Percentiles rank a stretch among this genome's conserved stretches.
Evolutionary conservation across 306 rosid species (phyloP).

Genomic region (Alnus rubra): DNA sequence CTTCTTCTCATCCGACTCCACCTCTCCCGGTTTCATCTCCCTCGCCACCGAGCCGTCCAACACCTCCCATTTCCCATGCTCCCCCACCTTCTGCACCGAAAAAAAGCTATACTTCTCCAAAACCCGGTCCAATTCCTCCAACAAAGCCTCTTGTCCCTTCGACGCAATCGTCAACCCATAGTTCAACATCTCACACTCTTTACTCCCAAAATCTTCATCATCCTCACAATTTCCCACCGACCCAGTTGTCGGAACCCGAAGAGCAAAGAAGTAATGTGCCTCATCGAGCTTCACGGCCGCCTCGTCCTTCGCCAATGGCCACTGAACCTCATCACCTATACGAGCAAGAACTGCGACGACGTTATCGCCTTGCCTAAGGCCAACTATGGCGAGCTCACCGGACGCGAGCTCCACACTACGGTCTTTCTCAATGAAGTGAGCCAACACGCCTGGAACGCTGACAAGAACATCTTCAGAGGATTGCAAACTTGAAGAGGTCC

Average conservation of each 20-base stretch:
- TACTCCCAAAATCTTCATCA: not conserved
- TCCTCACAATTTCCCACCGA: conserved; percentile 5
- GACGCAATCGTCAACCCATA: conserved; percentile 72
- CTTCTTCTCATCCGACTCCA: conserved; percentile 40
- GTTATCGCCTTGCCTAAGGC: conserved; percentile 49
- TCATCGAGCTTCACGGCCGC: conserved; percentile 73
- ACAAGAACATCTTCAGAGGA: conserved; percentile 54
- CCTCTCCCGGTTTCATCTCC: conserved; percentile 54
- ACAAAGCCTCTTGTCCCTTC: conserved; percentile 47
- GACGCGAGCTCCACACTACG: conserved; percentile 74
- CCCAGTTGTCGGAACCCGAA: conserved; percentile 46
- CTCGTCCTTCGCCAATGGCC: conserved; percentile 86
- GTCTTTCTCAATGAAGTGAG: conserved; percentile 69
- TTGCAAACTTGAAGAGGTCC: not conserved
- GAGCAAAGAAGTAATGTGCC: conserved; percentile 73
- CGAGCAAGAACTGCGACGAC: conserved; percentile 71
- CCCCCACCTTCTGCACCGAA: conserved; percentile 56
- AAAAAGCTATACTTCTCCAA: conserved; percentile 62
- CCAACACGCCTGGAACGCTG: conserved; percentile 58
- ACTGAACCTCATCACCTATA: conserved; percentile 61
- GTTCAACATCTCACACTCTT: conserved; percentile 46
- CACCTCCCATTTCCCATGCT: conserved; percentile 47
- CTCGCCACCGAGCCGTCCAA: conserved; percentile 48
- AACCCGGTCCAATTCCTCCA: conserved; percentile 60
- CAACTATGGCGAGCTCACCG: conserved; percentile 62